Evolutionary conservation across 306 rosid genomes (phyloP).

Genomic region (Carpinus viminea): DNA sequence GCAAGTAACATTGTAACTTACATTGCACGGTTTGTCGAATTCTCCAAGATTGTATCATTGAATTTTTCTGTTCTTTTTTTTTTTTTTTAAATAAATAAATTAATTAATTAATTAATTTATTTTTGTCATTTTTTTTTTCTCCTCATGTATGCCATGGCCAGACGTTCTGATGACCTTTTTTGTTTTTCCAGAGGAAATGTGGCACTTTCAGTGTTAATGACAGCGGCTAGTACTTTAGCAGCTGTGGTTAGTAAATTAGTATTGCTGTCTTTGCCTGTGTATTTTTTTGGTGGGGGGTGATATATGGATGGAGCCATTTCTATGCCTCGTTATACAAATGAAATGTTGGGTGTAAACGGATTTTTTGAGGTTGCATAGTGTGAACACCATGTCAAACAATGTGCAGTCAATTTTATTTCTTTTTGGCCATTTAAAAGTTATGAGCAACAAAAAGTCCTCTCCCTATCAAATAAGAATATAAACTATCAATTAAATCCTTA

Average conservation of each 20-base stretch:
- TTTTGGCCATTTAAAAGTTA: not conserved
- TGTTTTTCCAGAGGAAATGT: conserved; percentile 74
- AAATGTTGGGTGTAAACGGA: conserved; percentile 1
- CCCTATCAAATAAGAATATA: not conserved
- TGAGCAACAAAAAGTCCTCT: not conserved
- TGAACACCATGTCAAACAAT: not conserved
- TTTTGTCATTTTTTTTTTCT: conserved; percentile 1
- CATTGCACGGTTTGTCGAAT: conserved; percentile 70
- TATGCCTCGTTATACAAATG: conserved; percentile 6
- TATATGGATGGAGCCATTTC: conserved; percentile 5
- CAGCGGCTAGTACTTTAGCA: conserved; percentile 78
- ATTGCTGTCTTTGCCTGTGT: conserved; percentile 14
- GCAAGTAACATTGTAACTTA: conserved; percentile 88
- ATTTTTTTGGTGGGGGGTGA: not conserved
- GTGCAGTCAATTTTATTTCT: not conserved
- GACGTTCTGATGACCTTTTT: conserved; percentile 25
- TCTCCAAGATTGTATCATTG: not conserved
- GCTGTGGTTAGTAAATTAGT: conserved; percentile 65
- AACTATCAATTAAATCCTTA: not conserved
- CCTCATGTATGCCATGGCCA: not conserved
- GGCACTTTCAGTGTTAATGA: conserved; percentile 88
- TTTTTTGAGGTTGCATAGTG: not conserved
- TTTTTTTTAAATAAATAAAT: no score
- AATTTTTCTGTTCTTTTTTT: not conserved
- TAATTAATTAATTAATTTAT: no score